Conservation (phyloP, 306 rosid species). For the Malus asiatica region DNA sequence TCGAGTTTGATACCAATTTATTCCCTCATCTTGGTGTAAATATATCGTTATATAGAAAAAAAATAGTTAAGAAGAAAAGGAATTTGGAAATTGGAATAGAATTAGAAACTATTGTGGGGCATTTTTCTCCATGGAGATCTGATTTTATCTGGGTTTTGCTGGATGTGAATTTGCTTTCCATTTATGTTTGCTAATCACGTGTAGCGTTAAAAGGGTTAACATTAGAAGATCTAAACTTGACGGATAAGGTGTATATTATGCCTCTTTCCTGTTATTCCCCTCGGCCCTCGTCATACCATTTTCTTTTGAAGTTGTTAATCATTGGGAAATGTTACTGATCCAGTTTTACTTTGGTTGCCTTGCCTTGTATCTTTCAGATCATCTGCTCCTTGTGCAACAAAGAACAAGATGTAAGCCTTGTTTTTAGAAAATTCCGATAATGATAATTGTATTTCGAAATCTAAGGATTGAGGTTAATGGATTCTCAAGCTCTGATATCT, state of each 20-base stretch:
- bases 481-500: not conserved
- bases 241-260: no score
- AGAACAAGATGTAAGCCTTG: constrained; percentile 70
- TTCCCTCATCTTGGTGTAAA: no score
- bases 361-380: constrained; percentile 38
- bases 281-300: not conserved
- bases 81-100: not conserved
- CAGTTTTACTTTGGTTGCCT: constrained; percentile 1
- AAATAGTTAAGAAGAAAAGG: no score
- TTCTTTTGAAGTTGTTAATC: not conserved
- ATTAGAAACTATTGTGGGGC: no score
- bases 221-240: constrained; percentile 2
- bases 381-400: constrained; percentile 70
- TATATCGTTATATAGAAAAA: no score
- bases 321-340: not conserved
- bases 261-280: no score
- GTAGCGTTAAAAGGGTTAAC: no score
- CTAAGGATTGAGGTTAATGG: not conserved
- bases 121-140: not conserved
- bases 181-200: not conserved
- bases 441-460: not conserved
- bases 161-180: not conserved
- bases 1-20: no score
- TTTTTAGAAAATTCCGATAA: not conserved
- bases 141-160: not conserved